These are phyloP conservation scores for Salvia splendens DNA, from an alignment of 257 asterid genomes.

Conservation along the genomic window DNA sequence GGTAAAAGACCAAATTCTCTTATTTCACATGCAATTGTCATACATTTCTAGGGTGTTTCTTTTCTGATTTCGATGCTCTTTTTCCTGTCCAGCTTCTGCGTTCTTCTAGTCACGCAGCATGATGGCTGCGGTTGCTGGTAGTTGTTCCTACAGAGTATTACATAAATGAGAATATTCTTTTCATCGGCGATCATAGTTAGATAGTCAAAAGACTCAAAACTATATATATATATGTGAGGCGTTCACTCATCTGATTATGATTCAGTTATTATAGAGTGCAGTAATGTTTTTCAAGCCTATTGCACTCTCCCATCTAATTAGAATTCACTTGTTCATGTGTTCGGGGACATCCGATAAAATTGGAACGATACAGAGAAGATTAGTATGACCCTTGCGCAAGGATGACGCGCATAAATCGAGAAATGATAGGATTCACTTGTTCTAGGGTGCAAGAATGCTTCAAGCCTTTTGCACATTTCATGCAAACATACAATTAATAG, in stretches of 20 bases:
- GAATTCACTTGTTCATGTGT: no score
- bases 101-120: neutral
- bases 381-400: no score
- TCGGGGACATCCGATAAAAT: no score
- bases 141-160: constrained; percentile 15
- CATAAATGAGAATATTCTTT: constrained; percentile 5
- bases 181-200: neutral
- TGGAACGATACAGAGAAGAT: no score
- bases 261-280: constrained; percentile 20
- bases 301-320: no score
- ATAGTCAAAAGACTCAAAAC: no score
- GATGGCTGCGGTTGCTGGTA: constrained; percentile 9
- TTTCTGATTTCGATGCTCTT: neutral
- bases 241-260: constrained; percentile 1
- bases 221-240: neutral
- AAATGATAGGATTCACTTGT: no score
- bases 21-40: neutral
- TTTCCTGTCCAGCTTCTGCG: constrained; percentile 6
- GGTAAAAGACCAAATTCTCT: constrained; percentile 26
- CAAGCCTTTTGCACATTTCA: neutral
- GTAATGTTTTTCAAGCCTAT: no score
- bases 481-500: neutral
- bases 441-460: neutral
- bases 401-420: no score
- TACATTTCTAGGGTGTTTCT: neutral